A percentile compares a stretch with the other conserved stretches of the same genome.
Evolutionary conservation across 768 basidiomycete species (phyloP).

Genomic region (Postia placenta): DNA sequence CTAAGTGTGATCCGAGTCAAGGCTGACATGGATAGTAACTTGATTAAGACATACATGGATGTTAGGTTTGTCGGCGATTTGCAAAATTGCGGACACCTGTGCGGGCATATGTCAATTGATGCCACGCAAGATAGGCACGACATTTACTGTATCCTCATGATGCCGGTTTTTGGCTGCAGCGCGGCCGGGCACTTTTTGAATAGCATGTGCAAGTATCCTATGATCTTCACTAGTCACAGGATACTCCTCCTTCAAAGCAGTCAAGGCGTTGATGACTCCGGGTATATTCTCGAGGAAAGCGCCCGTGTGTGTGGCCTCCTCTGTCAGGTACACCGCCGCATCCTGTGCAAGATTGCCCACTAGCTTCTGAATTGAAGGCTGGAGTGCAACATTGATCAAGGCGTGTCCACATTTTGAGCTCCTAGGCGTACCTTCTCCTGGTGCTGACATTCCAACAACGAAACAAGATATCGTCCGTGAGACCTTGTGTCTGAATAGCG

Average conservation of each 20-base stretch:
- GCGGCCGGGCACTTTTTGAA: conserved; percentile 36
- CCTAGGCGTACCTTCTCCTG: conserved; percentile 86
- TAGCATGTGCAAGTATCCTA: conserved; percentile 37
- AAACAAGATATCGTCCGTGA: conserved; percentile 51
- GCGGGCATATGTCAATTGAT: conserved; percentile 1
- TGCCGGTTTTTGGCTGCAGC: conserved; percentile 37
- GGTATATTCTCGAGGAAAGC: conserved; percentile 46
- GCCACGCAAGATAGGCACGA: background rate
- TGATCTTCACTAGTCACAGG: conserved; percentile 35
- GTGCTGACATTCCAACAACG: conserved; percentile 70
- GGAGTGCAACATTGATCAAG: background rate
- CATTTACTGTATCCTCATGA: conserved; percentile 44
- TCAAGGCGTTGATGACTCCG: conserved; percentile 41
- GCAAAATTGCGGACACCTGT: conserved; percentile 56
- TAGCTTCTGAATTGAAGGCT: conserved; percentile 77
- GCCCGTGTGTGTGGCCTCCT: conserved; percentile 61
- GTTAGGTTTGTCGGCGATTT: conserved; percentile 50
- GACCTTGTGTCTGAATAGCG: conserved; percentile 43
- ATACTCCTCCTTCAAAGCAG: conserved; percentile 46
- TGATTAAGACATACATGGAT: conserved; percentile 58
- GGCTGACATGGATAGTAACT: background rate
- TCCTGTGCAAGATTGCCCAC: conserved; percentile 59
- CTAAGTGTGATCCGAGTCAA: conserved; percentile 30
- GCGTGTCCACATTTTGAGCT: background rate
- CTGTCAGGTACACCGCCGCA: conserved; percentile 50